Evolutionary conservation across 2,329 filamentous ascomycete genomes (phyloP).

Genomic region (Aureobasidium sp.): DNA sequence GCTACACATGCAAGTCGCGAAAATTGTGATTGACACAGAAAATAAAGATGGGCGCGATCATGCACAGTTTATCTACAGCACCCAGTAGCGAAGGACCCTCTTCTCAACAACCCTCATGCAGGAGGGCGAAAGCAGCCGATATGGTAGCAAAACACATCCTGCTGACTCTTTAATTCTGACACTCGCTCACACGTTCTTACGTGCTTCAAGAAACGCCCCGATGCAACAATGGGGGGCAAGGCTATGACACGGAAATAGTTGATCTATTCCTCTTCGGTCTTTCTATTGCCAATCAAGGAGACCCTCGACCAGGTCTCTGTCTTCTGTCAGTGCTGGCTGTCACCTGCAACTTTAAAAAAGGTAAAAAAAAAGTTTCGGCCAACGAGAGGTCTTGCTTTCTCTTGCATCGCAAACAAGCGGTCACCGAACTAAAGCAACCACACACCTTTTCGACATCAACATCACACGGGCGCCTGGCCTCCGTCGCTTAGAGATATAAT

Average conservation of each 20-base stretch:
- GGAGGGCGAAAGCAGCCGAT: not conserved
- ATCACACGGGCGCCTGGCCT: not conserved
- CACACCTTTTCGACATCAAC: not conserved
- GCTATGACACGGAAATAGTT: not conserved
- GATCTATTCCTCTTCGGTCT: not conserved
- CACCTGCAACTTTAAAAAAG: slow-evolving; percentile 7
- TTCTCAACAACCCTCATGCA: not conserved
- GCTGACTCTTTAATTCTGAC: slow-evolving; percentile 7
- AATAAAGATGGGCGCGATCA: not conserved
- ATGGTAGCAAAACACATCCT: not conserved
- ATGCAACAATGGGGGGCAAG: not conserved
- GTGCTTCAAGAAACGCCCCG: not conserved
- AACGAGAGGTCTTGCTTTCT: not conserved
- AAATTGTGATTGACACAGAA: not conserved
- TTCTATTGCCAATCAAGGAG: not conserved
- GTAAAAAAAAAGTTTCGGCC: not conserved
- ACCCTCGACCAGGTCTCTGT: slow-evolving; percentile 2
- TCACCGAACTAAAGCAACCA: not conserved
- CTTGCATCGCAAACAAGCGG: not conserved
- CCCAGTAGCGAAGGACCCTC: not conserved
- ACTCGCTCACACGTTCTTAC: not conserved
- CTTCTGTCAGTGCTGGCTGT: not conserved
- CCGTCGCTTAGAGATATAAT: not conserved
- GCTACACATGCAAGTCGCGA: slow-evolving; percentile 5
- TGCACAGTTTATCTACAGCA: not conserved